Evolutionary conservation across 495 filamentous ascomycete genomes (phyloP).

Genomic region (Aspergillus nidulans): DNA sequence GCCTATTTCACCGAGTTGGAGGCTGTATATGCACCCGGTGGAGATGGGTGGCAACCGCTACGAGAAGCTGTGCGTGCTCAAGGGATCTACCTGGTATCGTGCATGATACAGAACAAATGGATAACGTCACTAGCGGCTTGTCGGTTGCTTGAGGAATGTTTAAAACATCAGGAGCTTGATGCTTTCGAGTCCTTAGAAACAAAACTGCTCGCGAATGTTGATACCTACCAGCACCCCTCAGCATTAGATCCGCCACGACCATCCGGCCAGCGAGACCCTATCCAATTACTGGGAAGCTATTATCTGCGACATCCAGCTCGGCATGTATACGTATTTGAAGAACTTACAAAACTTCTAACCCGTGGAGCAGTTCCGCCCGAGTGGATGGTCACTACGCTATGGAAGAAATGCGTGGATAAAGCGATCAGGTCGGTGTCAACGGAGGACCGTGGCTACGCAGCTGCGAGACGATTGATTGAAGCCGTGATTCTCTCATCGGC

Average conservation of each 20-base stretch:
- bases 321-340: slow-evolving; percentile 34
- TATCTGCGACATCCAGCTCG: slow-evolving; percentile 17
- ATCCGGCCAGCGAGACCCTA: slow-evolving; percentile 17
- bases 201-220: slow-evolving; percentile 24
- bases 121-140: slow-evolving; percentile 29
- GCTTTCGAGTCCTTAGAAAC: slow-evolving; percentile 36
- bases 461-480: slow-evolving; percentile 39
- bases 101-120: slow-evolving; percentile 49
- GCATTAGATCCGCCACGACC: slow-evolving; percentile 26
- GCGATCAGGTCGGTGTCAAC: slow-evolving; percentile 41
- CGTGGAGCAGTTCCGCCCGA: slow-evolving; percentile 38
- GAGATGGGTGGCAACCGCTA: slow-evolving; percentile 61
- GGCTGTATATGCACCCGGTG: slow-evolving; percentile 45
- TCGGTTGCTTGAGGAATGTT: slow-evolving; percentile 33
- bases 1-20: slow-evolving; percentile 67
- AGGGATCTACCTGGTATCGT: slow-evolving; percentile 54
- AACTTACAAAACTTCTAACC: slow-evolving; percentile 36
- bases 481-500: slow-evolving; percentile 34
- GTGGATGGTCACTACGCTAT: slow-evolving; percentile 45
- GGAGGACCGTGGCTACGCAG: slow-evolving; percentile 29
- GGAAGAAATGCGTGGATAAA: slow-evolving; percentile 40
- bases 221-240: slow-evolving; percentile 26
- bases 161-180: slow-evolving; percentile 29
- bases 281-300: slow-evolving; percentile 32
- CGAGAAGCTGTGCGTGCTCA: slow-evolving; percentile 62